Evolutionary conservation across 345 rosid genomes (phyloP), one percentile per base, ranked within the genome.

Genomic region (Populus alba): DNA sequence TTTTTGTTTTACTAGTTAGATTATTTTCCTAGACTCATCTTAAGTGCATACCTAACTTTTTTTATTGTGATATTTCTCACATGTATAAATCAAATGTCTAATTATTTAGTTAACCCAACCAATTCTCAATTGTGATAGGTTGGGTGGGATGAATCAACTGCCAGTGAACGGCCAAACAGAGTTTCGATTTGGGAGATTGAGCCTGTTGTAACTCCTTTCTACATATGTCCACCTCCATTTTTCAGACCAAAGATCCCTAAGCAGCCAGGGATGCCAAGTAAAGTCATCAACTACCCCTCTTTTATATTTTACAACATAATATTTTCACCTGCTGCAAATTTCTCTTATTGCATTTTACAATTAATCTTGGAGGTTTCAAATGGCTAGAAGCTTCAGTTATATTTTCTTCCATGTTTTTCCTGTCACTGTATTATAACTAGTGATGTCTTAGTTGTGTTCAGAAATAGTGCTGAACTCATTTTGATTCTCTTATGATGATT

Each of bases 91-190:
- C 59, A 8, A 13, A n/a, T 47, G 27, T 17, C 63, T 29, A 38
- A 29, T 66, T 37, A n/a, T 43, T 33, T 57, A 68, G 22, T 68
- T 78, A 25, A 82, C 59, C 22, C 35, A 69, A 29, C 76, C 68
- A 33, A 66, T 35, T 45, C 67, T 25, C 38, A 39, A 25, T 66
- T 63, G 78, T 59, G 84, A 79, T 85, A 96, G 99, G 98, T 96
- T 63, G 98, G 98, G 43, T 96, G 99, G 99, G 99, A 94, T 82
- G 98, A 96, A 77, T 96, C 98, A 27, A 87, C 98, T 61, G 91
- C 97, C 63, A 95, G 98, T 76, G 98, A 91, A 65, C 80, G 98
- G 71, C 99, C 94, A 65, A 87, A 88, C 75, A 86, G 97, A 73
- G 99, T 96, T 77, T 94, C 99, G 9, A 81, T 90, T n/a, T 96